A percentile compares a stretch with the other conserved stretches of the same genome.
Evolutionary conservation across 1,139 yeast species (phyloP).

Genomic region (Lizanozyma gosingica): DNA sequence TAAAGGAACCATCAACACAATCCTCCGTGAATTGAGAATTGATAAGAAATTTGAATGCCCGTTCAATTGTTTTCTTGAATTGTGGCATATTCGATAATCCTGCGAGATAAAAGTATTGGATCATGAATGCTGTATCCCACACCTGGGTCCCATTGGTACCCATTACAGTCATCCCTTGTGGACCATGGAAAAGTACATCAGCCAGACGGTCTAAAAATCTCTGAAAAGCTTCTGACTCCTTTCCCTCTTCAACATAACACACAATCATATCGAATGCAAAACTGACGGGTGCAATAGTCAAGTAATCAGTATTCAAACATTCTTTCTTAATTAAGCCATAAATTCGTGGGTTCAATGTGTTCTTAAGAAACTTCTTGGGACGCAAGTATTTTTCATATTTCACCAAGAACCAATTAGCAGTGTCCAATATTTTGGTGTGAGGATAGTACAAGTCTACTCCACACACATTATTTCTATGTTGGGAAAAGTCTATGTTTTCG

Average conservation of each 20-base stretch:
- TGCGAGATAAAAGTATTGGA: slow-evolving; percentile 75
- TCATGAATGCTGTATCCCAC: slow-evolving; percentile 91
- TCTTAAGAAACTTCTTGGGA: slow-evolving; percentile 62
- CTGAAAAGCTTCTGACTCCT: slow-evolving; percentile 51
- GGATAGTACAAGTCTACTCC: slow-evolving; percentile 93
- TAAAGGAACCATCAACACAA: slow-evolving; percentile 66
- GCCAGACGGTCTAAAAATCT: slow-evolving; percentile 52
- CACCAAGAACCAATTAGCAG: slow-evolving; percentile 52
- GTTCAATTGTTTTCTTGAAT: slow-evolving; percentile 52
- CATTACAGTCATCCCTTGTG: slow-evolving; percentile 87
- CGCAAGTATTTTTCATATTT: slow-evolving; percentile 61
- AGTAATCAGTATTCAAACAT: slow-evolving; percentile 63
- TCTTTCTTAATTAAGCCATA: slow-evolving; percentile 68
- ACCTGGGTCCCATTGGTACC: slow-evolving; percentile 98
- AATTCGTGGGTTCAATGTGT: slow-evolving; percentile 39
- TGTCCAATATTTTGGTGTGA: slow-evolving; percentile 60
- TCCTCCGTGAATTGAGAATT: slow-evolving; percentile 81
- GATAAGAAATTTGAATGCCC: slow-evolving; percentile 63
- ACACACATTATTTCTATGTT: slow-evolving; percentile 76
- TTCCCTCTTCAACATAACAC: slow-evolving; percentile 58
- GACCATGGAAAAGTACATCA: slow-evolving; percentile 77
- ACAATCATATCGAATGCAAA: slow-evolving; percentile 79
- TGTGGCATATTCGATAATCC: slow-evolving; percentile 69
- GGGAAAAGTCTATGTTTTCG: slow-evolving; percentile 56
- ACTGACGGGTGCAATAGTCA: slow-evolving; percentile 92